These are phyloP conservation scores for Ophiosphaerella narmari DNA, from an alignment of 2,329 filamentous ascomycete species.

Conservation along the genomic window DNA sequence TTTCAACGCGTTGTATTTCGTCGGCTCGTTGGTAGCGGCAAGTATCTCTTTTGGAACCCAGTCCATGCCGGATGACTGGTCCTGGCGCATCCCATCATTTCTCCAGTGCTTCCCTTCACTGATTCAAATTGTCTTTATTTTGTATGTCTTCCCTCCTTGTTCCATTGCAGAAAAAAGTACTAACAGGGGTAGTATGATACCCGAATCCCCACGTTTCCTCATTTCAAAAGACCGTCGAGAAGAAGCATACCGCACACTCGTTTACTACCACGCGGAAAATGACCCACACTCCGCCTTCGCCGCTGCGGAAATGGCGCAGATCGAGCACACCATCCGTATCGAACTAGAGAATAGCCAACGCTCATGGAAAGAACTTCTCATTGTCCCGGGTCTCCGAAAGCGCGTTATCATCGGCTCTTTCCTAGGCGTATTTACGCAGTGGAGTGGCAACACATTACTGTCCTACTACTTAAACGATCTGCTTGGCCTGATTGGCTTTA, in stretches of 20 bases:
- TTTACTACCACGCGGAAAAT: slow-evolving; percentile 68
- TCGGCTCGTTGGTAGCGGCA: slow-evolving; percentile 56
- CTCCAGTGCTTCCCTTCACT: slow-evolving; percentile 67
- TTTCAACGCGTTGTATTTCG: slow-evolving; percentile 70
- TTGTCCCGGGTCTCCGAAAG: slow-evolving; percentile 66
- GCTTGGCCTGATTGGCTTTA: slow-evolving; percentile 65
- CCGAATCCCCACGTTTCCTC: slow-evolving; percentile 69
- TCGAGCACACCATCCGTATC: slow-evolving; percentile 64
- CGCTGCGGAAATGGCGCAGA: slow-evolving; percentile 69
- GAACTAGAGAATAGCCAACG: slow-evolving; percentile 58
- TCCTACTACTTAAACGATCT: slow-evolving; percentile 66
- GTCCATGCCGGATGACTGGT: slow-evolving; percentile 63
- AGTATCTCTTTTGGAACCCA: slow-evolving; percentile 66
- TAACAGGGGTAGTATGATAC: slow-evolving; percentile 46
- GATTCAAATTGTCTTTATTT: slow-evolving; percentile 67
- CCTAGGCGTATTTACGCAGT: slow-evolving; percentile 69
- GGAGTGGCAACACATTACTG: slow-evolving; percentile 67
- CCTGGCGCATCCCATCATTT: slow-evolving; percentile 68
- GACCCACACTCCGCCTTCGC: slow-evolving; percentile 63
- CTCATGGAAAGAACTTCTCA: slow-evolving; percentile 64
- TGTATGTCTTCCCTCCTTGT: slow-evolving; percentile 29
- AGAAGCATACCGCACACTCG: slow-evolving; percentile 64
- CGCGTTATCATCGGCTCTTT: slow-evolving; percentile 65
- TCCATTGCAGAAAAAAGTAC: neutral
- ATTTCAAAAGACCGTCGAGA: slow-evolving; percentile 65